Base-by-base conservation (phyloP, 1,284 basidiomycete genomes). In the Ceratobasidium sp. region DNA sequence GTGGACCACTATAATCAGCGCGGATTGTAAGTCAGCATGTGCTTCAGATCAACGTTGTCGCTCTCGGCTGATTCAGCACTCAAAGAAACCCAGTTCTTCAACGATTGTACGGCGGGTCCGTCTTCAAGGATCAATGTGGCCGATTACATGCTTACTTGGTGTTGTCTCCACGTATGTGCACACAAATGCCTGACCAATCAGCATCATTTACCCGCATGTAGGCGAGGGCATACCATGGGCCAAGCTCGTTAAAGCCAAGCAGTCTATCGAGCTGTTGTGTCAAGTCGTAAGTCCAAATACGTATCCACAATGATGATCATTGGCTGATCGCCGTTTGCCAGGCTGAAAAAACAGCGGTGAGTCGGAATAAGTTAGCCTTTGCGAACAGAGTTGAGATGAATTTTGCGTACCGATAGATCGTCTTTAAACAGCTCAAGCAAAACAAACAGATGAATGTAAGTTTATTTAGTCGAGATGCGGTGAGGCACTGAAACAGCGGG, bases 381-480 rank as follows among this genome's bases (percentile, higher is more conserved):
- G 7, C 2, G 47, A 50, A 50, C 47, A 50, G 23, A 50, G 47
- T 8, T 50, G 47, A 27, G 47, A 50, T 50, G 47, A 27, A 50
- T 5, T 36, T 36, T 27, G 47, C n/a, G 11, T 8, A 21, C 23
- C 21, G 9, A 27, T 27, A 42, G 60, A 23, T 21, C 29, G 49
- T 23, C 49, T 64, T 53, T 53, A 21, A 42, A 52, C 29, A 54
- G 16, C 49, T 64, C 19, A 42, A 53, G 44, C 23, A 53, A 11
- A n/a, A 44, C 23, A 53, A 44, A 27, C 60, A 54, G 25, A 64
- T 64, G 33, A 64, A 54, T 21, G 60, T 54, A n/a, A 41, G 49
- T 44, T 54, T 1, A 16, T 16, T 54, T 41, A 27, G 19, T 39
- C 14, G 8, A 13, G 5, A 30, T 25, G 21, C 8, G 33, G 58